These are phyloP conservation scores for Boletus nobilissimus DNA, from an alignment of 1,284 basidiomycete genomes.

Conservation along the genomic window DNA sequence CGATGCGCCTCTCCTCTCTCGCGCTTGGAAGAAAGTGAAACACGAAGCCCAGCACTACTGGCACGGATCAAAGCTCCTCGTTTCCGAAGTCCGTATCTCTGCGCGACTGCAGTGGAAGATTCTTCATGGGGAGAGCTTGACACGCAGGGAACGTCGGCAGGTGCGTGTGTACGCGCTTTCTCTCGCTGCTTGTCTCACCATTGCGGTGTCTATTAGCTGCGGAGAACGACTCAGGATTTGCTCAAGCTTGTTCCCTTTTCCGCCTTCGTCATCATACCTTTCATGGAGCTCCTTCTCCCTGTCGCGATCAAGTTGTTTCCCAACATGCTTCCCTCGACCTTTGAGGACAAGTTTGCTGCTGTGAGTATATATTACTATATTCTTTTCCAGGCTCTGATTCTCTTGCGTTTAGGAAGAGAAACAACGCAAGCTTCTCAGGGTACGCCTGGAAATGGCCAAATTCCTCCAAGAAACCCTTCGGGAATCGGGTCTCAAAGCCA, in stretches of 20 bases:
- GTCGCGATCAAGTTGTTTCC: constrained; percentile 98
- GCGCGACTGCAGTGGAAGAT: constrained; percentile 91
- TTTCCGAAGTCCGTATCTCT: constrained; percentile 94
- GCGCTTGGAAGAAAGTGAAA: constrained; percentile 92
- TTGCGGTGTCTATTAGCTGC: constrained; percentile 63
- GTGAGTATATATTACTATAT: constrained; percentile 57
- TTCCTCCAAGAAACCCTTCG: constrained; percentile 98
- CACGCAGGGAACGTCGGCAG: constrained; percentile 94
- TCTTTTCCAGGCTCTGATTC: not conserved
- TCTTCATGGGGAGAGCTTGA: constrained; percentile 90
- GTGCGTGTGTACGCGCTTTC: constrained; percentile 56
- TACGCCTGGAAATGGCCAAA: constrained; percentile 98
- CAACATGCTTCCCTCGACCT: constrained; percentile 98
- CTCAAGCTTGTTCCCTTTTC: constrained; percentile 94
- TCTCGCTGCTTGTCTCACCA: constrained; percentile 17
- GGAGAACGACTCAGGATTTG: constrained; percentile 92
- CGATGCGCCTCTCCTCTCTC: constrained; percentile 63
- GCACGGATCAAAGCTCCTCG: constrained; percentile 95
- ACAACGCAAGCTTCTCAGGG: constrained; percentile 93
- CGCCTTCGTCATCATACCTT: constrained; percentile 95
- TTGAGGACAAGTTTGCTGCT: constrained; percentile 95
- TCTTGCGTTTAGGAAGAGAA: constrained; percentile 86
- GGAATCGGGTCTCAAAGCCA: constrained; percentile 93
- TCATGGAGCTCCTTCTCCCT: constrained; percentile 98
- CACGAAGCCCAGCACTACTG: constrained; percentile 98